Conservation (phyloP, 768 basidiomycete genomes). For the Tulasnella sp. region DNA sequence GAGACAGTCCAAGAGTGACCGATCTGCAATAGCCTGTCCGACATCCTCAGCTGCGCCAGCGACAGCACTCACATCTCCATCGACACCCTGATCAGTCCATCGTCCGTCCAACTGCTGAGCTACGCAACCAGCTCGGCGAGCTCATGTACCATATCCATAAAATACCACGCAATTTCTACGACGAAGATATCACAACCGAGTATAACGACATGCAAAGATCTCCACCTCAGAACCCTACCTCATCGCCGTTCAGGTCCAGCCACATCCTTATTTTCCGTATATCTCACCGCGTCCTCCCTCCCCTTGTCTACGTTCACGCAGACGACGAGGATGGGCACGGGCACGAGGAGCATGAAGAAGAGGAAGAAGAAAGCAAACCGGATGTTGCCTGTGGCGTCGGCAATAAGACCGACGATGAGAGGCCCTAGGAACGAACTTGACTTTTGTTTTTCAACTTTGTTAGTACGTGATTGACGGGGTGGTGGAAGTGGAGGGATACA, state of each 20-base stretch:
- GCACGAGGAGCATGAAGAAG: constrained; percentile 63
- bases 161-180: too few species aligned
- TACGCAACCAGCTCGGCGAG: too few species aligned
- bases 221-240: too few species aligned
- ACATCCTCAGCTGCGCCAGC: too few species aligned
- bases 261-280: constrained; percentile 17
- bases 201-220: neutral
- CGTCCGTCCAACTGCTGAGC: too few species aligned
- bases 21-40: too few species aligned
- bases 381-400: constrained; percentile 83
- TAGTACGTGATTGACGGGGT: neutral
- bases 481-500: constrained; percentile 15
- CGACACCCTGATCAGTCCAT: too few species aligned
- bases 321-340: constrained; percentile 55
- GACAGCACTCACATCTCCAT: too few species aligned
- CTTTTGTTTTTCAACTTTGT: constrained; percentile 29
- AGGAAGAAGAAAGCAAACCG: constrained; percentile 87
- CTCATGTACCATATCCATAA: too few species aligned
- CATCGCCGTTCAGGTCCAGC: too few species aligned
- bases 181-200: too few species aligned
- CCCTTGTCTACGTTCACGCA: constrained; percentile 62
- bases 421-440: constrained; percentile 90
- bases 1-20: too few species aligned
- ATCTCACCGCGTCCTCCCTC: constrained; percentile 35
- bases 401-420: constrained; percentile 72